Evolutionary conservation across 164 flowering plant genomes (phyloP), one percentile per base, ranked within the genome.

Genomic region (Nelumbo lutea): DNA sequence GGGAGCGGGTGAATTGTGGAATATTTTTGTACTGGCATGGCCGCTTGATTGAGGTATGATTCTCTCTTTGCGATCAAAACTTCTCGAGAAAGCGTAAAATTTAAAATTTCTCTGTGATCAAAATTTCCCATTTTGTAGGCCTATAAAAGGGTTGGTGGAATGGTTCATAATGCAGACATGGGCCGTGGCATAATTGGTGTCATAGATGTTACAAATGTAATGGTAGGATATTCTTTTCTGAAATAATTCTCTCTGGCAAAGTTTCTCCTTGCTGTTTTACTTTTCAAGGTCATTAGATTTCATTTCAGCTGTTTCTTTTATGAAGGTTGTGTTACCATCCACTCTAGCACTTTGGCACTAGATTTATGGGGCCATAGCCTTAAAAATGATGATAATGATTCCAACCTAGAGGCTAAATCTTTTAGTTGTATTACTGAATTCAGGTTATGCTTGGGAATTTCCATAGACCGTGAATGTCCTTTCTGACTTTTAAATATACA

Each of bases 1-100:
- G 83, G 87, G 85, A 87, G 63, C 74, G 57, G 56, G 73, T 71
- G 66, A 85, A 87, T 65, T 70, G 85, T 73, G 91, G 91, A 72
- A 82, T 87, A 5, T 87, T 87, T 70, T 76, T 85, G 63, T 87
- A 85, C 62, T 85, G 91, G 91, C 89, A 85, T 78, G 89, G 89
- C 7, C 86, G 89, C 46, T 69, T 87, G 61, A 83, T 87, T 74
- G 91, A 87, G 87, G 91, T 87, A 59, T 74, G 65, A 38, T 65
- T 61, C 27, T 27, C 27, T 27, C 27, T 27, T 27, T 27, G 27
- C 27, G 27, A 27, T 27, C 27, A 27, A 27, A 27, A 27, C 27
- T 27, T 27, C 27, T 27, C 27, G 0, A 27, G 27, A 27, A 27
- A 27, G 27, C 27, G 27, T 27, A 27, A 27, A 27, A 27, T 27